Percentiles rank a stretch among this genome's conserved stretches.
Conservation (phyloP, 2,329 filamentous ascomycete genomes). For the Graphiopsis chlorocephala region DNA sequence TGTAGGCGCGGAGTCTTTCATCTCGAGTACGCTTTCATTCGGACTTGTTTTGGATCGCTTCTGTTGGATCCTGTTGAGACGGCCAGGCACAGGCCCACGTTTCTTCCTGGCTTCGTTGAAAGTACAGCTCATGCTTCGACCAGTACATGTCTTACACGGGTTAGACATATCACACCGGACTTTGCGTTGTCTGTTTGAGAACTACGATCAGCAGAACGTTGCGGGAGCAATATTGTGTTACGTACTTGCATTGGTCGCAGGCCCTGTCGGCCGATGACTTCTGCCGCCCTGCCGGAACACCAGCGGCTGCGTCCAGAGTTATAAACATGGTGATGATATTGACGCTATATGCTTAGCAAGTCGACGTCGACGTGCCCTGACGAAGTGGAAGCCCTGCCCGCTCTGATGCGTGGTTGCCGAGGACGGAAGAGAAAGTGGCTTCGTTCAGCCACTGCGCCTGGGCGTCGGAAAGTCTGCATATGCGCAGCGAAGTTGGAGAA, state of each 20-base stretch:
- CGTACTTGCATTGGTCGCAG: slow-evolving; percentile 43
- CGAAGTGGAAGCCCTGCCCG: not conserved
- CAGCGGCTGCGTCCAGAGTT: slow-evolving; percentile 24
- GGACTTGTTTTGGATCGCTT: slow-evolving; percentile 26
- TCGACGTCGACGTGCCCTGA: not conserved
- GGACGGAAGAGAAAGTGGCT: not conserved
- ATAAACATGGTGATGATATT: slow-evolving; percentile 23
- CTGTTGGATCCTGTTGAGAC: slow-evolving; percentile 39
- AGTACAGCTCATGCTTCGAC: slow-evolving; percentile 41
- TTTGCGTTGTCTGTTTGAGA: slow-evolving; percentile 25
- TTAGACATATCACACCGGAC: slow-evolving; percentile 41
- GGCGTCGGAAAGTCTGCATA: not conserved
- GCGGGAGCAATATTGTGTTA: slow-evolving; percentile 18
- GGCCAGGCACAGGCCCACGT: slow-evolving; percentile 38
- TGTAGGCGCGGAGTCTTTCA: slow-evolving; percentile 13
- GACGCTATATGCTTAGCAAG: not conserved
- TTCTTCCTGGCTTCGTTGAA: slow-evolving; percentile 44
- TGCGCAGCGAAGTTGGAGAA: not conserved
- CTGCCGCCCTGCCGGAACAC: slow-evolving; percentile 16
- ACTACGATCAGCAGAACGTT: not conserved
- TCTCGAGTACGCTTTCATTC: slow-evolving; percentile 5
- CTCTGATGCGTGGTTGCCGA: not conserved
- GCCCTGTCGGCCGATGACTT: slow-evolving; percentile 32
- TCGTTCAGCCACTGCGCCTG: not conserved
- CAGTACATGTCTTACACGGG: slow-evolving; percentile 40